Conservation (phyloP, 176 grass and related monocot species). For the Elaeis guineensis region DNA sequence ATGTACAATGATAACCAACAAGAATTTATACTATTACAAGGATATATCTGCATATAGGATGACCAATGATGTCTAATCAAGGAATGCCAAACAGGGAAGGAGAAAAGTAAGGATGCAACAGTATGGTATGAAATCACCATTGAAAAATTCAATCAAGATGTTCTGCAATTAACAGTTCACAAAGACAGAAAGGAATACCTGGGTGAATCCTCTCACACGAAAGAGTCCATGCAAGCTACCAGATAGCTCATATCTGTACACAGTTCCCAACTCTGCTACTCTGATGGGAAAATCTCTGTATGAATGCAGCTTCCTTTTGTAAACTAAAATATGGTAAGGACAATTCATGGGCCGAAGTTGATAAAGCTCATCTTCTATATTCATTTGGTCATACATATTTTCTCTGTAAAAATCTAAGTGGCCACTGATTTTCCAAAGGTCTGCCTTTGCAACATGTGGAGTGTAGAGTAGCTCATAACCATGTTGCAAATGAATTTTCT, state of each 20-base stretch:
- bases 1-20: no score
- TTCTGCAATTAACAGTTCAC: no score
- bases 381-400: slow-evolving; percentile 94
- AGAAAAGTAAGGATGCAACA: no score
- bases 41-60: no score
- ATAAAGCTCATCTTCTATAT: slow-evolving; percentile 88
- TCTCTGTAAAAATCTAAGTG: slow-evolving; percentile 93
- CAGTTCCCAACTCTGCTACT: slow-evolving; percentile 91
- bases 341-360: slow-evolving; percentile 97
- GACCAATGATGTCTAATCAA: no score
- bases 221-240: slow-evolving; percentile 90
- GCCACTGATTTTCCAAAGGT: slow-evolving; percentile 90
- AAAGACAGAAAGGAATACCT: slow-evolving; percentile 28
- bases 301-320: slow-evolving; percentile 91
- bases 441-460: slow-evolving; percentile 84
- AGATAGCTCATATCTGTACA: slow-evolving; percentile 92
- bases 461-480: slow-evolving; percentile 90
- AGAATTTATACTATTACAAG: no score
- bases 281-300: slow-evolving; percentile 90
- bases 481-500: slow-evolving; percentile 71
- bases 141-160: no score
- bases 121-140: no score
- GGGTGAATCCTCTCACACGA: slow-evolving; percentile 95
- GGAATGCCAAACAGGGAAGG: no score
- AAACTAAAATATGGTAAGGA: slow-evolving; percentile 89